Conservation (phyloP, 805 yeast genomes). For the Lipomyces spencermartinsiae region DNA sequence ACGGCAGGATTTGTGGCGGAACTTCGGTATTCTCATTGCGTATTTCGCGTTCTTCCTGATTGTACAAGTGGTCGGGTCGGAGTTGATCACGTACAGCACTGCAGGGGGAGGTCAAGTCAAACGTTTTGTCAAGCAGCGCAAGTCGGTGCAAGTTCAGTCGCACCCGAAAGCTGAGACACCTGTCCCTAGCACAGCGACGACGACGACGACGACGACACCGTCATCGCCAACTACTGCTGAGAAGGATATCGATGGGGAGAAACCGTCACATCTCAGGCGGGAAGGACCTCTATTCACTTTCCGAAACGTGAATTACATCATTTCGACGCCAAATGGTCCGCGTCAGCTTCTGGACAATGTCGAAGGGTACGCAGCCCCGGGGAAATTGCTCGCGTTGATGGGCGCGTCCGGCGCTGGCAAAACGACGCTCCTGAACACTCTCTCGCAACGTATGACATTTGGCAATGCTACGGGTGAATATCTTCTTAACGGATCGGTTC, state of each 20-base stretch:
- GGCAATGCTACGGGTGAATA: slow-evolving; percentile 74
- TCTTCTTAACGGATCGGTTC: slow-evolving; percentile 66
- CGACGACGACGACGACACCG: neutral
- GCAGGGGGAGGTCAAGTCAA: slow-evolving; percentile 7
- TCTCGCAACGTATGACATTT: slow-evolving; percentile 70
- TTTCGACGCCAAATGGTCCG: slow-evolving; percentile 36
- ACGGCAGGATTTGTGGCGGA: slow-evolving; percentile 61
- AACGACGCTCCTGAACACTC: slow-evolving; percentile 71
- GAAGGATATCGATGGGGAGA: neutral
- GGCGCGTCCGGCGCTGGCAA: slow-evolving; percentile 82
- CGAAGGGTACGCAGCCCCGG: slow-evolving; percentile 76
- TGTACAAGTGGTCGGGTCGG: slow-evolving; percentile 52
- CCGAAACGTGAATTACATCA: slow-evolving; percentile 34
- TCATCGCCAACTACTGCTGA: neutral
- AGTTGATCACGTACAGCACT: slow-evolving; percentile 7
- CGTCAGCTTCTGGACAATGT: slow-evolving; percentile 63
- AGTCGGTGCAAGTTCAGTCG: neutral
- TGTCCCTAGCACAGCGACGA: neutral
- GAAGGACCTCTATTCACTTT: slow-evolving; percentile 35
- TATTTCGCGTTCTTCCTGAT: slow-evolving; percentile 59
- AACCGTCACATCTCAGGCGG: neutral
- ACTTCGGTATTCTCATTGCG: slow-evolving; percentile 64
- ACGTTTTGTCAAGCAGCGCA: slow-evolving; percentile 7
- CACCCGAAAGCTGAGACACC: neutral
- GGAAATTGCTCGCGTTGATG: slow-evolving; percentile 70